These are phyloP conservation scores for Magnolia officinalis DNA, from an alignment of 164 flowering plant genomes.

Conservation along the genomic window DNA sequence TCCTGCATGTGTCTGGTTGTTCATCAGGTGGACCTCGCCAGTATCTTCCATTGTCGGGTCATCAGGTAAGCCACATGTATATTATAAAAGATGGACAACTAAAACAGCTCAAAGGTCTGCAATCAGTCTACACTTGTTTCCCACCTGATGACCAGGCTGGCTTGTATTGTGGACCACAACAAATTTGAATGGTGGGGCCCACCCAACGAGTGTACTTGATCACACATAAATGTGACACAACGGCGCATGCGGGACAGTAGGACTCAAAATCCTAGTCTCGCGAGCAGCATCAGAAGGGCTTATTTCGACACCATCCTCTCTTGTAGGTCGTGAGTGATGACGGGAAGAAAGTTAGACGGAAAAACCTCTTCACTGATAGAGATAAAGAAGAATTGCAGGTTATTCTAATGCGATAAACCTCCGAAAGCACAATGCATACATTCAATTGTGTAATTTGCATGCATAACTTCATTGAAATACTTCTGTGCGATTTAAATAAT, in stretches of 20 bases:
- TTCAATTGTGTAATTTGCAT: not conserved
- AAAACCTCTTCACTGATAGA: slow-evolving; percentile 59
- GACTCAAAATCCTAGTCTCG: not conserved
- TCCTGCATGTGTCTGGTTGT: not conserved
- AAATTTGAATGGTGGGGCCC: too few species aligned
- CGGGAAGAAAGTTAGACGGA: slow-evolving; percentile 78
- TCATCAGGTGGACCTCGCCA: too few species aligned
- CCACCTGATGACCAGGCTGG: too few species aligned
- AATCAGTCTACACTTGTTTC: too few species aligned
- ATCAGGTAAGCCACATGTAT: too few species aligned
- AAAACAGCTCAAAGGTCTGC: too few species aligned
- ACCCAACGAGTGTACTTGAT: too few species aligned
- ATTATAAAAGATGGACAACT: too few species aligned
- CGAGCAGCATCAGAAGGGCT: not conserved
- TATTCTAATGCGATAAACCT: not conserved
- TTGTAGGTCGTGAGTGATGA: slow-evolving; percentile 71
- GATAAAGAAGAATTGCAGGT: slow-evolving; percentile 97
- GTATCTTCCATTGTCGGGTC: too few species aligned
- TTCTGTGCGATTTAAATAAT: not conserved
- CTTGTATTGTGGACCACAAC: too few species aligned
- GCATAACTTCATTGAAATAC: not conserved
- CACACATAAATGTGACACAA: too few species aligned
- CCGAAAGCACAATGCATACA: not conserved
- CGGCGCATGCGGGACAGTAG: too few species aligned
- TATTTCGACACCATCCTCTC: not conserved